Evolutionary conservation across 305 asterid species (phyloP).

Genomic region (Fraxinus baroniana): DNA sequence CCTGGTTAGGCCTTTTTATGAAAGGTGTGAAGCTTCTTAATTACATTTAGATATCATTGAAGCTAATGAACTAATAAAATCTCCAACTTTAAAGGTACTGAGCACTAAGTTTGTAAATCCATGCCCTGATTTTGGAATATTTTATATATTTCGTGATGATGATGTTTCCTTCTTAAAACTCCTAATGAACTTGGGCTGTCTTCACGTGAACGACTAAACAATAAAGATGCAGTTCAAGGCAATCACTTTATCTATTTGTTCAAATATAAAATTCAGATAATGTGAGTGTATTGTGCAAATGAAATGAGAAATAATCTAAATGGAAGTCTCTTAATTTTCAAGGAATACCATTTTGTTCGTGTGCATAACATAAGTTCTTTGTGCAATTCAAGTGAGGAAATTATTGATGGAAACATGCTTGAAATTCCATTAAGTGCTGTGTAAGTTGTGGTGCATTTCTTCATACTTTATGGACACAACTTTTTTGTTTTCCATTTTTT

Average conservation of each 20-base stretch:
- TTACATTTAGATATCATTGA: slow-evolving; percentile 10
- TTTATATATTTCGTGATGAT: background rate
- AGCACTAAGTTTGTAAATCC: background rate
- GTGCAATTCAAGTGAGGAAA: background rate
- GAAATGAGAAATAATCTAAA: background rate
- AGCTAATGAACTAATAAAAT: background rate
- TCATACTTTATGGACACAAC: background rate
- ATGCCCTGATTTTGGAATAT: slow-evolving; percentile 3
- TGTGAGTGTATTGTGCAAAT: background rate
- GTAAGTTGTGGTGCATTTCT: background rate
- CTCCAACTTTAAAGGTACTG: background rate
- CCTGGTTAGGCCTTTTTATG: background rate
- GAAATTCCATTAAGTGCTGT: background rate
- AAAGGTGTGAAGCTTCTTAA: slow-evolving; percentile 20
- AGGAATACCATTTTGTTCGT: background rate
- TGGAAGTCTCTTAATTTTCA: background rate
- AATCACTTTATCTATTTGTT: background rate
- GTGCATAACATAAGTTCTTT: background rate
- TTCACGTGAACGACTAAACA: background rate
- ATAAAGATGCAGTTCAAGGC: background rate
- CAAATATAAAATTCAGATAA: background rate
- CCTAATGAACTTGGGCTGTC: background rate
- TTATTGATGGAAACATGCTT: background rate
- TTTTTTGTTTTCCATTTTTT: background rate
- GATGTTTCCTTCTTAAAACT: background rate